Base-by-base conservation (phyloP, 2,329 filamentous ascomycete genomes). In the Fusarium sublunatum region DNA sequence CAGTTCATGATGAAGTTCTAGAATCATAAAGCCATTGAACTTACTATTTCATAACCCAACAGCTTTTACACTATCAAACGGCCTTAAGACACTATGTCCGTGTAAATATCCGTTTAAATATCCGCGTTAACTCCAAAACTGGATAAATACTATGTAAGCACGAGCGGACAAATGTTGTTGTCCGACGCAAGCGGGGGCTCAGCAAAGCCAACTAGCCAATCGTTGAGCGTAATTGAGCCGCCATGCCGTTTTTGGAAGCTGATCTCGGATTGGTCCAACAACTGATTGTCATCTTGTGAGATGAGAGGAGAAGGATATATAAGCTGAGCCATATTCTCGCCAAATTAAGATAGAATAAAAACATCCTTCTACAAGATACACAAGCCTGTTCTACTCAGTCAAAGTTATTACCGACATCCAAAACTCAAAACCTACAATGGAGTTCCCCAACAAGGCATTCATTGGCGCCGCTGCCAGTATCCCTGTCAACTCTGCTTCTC, bases 391-490 rank as follows among this genome's bases (percentile, higher is more conserved):
- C 19, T 19, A 19, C 19, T 19, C 19, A 19, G 19, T 19, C 19
- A 19, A 19, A 19, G 19, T 3, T 19, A 19, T 19, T 19, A 2
- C 19, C 19, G 3, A 19, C 9, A 19, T 7, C 12, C n/a, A n/a
- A 10, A 28, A n/a, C n/a, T n/a, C n/a, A n/a, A n/a, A 13, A 19
- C 5, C 19, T 12, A 53, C 6, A 13, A 72, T 72, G 70, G 61
- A 66, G 11, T 71, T 64, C 13, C 67, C 67, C 2, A 52, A 65
- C 50, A 53, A 68, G 35, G 40, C 53, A 7, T 55, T 65, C 8
- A 70, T 71, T 15, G 67, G 69, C 41, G 53, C 55, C 10, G 69
- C 70, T 5, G 67, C 60, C 36, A 61, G 64, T 13, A 65, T 73
- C 36, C 64, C 68, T 5, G 60, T 60, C 32, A 58, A 35, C 36